Base-by-base conservation (phyloP, 768 basidiomycete species). In the Termitomyces sp. region DNA sequence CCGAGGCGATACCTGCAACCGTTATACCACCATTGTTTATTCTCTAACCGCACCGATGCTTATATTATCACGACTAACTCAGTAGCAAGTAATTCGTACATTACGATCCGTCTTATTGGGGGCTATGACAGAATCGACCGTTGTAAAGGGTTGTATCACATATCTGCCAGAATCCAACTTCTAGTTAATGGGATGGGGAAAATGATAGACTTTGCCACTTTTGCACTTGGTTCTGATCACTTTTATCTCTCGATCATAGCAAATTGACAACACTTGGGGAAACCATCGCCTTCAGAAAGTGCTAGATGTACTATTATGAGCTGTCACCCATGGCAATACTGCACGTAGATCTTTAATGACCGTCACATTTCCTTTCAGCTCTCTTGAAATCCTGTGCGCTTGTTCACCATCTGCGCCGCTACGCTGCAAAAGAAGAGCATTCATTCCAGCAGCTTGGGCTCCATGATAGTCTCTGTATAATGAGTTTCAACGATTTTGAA, bases 361-460 rank as follows among this genome's bases (percentile, higher is more conserved):
- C 4, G 6, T 37, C 60, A 49, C 47, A 63, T 56, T 17, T 40
- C 57, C 31, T 55, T 50, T 5, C 9, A 48, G 37, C 10, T 15
- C 48, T 20, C 45, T 40, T 11, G 50, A 45, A 48, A 34, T 20
- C 49, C 53, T 65, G 45, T 69, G 68, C 4, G 65, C 65, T 42
- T 55, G 60, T 56, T 67, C 62, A 14, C 48, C 38, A 32, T 63
- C 63, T 42, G 40, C 47, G 8, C 51, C 61, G 15, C 46, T 43
- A 32, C 65, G 66, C 4, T 42, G 61, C 45, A 69, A 60, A 15
- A 67, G 64, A 8, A 69, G 50, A 45, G 67, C 67, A n/a, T 65
- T 51, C 68, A 69, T 67, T 25, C 66, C 65, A 36, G 66, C 68
- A 37, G 60, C 60, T 17, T 54, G 63, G 7, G 68, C 66, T 34